These are phyloP conservation scores for Fusarium anthophilum DNA, from an alignment of 2,329 filamentous ascomycete genomes.

Conservation along the genomic window DNA sequence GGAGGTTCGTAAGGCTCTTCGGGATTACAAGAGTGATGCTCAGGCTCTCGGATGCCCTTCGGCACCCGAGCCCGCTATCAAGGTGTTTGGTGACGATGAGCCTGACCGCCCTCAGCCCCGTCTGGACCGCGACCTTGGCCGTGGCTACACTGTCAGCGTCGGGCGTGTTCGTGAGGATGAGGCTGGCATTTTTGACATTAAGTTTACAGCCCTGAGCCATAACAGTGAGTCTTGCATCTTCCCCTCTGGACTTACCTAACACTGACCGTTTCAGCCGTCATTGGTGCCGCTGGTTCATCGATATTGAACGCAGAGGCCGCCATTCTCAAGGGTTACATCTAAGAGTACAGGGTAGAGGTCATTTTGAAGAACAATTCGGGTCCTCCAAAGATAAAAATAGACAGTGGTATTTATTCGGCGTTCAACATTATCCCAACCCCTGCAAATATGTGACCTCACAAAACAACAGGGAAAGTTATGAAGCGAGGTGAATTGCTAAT, in stretches of 20 bases:
- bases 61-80: constrained; percentile 82
- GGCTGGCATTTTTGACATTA: constrained; percentile 90
- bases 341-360: constrained; percentile 34
- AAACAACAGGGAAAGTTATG: neutral
- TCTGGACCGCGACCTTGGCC: constrained; percentile 84
- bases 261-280: constrained; percentile 68
- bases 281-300: constrained; percentile 94
- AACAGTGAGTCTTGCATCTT: constrained; percentile 61
- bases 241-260: neutral
- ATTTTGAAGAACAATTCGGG: neutral
- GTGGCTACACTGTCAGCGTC: constrained; percentile 91
- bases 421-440: neutral
- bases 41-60: constrained; percentile 87
- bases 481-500: constrained; percentile 7
- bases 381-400: constrained; percentile 3
- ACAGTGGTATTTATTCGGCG: neutral
- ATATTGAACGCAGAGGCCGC: constrained; percentile 95
- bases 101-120: constrained; percentile 90
- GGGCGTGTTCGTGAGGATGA: constrained; percentile 87
- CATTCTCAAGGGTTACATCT: constrained; percentile 87
- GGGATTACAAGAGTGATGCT: constrained; percentile 83
- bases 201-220: constrained; percentile 93
- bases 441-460: neutral
- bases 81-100: constrained; percentile 80
- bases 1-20: constrained; percentile 80